Evolutionary conservation across 192 early-diverging fungal species (phyloP), one percentile per base, ranked within the genome.

Genomic region (Phlyctochytrium arcticum): DNA sequence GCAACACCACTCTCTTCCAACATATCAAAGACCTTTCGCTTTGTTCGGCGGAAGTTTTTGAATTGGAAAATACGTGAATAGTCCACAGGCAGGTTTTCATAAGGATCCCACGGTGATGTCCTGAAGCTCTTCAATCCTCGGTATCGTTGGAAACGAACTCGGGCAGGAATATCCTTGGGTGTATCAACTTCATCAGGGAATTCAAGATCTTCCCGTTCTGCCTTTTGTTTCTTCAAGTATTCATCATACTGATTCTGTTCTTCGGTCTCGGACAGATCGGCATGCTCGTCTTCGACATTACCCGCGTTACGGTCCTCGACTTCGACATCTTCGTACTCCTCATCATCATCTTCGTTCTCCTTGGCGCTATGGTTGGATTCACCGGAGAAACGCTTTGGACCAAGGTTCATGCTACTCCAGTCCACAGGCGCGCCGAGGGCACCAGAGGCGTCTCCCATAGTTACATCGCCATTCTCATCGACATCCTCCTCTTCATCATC

Each of bases 161-260:
- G 82, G 8, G 96, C 94, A 2, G 90, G 68, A 23, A 88, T 69
- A 62, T 94, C 88, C 64, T 87, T 79, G 0, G 96, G 96, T 27
- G 96, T 97, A 57, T 99, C 93, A 24, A 97, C 85, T 74, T 99
- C 96, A 71, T 99, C 96, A 6, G 96, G 96, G 77, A 96, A 97
- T 65, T 93, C 83, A 49, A 79, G 61, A 66, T 99, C 88, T 36
- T 92, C 87, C n/a, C 81, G 86, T 54, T 81, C 76, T 48, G 82
- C 72, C 57, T 86, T 72, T 57, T 90, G 87, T 36, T 76, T 72
- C 34, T 78, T 77, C 29, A 91, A 68, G 63, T 87, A 89, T 36
- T 85, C 86, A 0, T 30, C n/a, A 36, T 67, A 72, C 47, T 78
- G 72, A 60, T 49, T 46, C 37, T 54, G 31, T 46, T 54, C 60